phyloP scores from a whole-genome alignment of 148 eudicot genomes.

The Cornus florida region DNA sequence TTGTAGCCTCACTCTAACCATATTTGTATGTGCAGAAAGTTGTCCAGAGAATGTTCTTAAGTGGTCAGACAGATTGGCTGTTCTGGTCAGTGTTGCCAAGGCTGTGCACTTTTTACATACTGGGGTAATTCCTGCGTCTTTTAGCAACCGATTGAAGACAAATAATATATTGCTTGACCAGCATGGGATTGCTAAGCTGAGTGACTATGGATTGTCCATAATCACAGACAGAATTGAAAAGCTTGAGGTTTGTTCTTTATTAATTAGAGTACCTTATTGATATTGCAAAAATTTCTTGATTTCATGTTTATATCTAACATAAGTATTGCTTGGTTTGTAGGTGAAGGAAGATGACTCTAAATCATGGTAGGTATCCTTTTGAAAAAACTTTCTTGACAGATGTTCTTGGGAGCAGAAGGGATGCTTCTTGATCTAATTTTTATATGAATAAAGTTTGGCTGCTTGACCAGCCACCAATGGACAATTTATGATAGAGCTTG shows the following conservation, averaged over 20 bases:
- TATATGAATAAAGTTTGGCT: neutral
- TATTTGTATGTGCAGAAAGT: conserved; percentile 32
- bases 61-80: conserved; percentile 70
- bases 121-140: conserved; percentile 52
- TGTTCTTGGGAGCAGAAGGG: neutral
- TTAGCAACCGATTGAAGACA: conserved; percentile 50
- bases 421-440: neutral
- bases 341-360: conserved; percentile 40
- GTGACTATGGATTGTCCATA: conserved; percentile 69
- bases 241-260: conserved; percentile 32
- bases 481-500: neutral
- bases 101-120: conserved; percentile 72
- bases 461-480: neutral
- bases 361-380: conserved; percentile 39
- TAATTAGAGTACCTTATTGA: neutral
- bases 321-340: conserved; percentile 21
- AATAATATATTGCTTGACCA: conserved; percentile 64
- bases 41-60: conserved; percentile 40
- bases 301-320: conserved; percentile 13
- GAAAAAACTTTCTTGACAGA: neutral
- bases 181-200: conserved; percentile 64
- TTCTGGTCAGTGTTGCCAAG: conserved; percentile 62
- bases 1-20: conserved; percentile 5
- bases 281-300: neutral
- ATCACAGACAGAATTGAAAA: conserved; percentile 51